Evolutionary conservation across 345 rosid species (phyloP), one percentile per base, ranked within the genome.

Genomic region (Camelina laxa): DNA sequence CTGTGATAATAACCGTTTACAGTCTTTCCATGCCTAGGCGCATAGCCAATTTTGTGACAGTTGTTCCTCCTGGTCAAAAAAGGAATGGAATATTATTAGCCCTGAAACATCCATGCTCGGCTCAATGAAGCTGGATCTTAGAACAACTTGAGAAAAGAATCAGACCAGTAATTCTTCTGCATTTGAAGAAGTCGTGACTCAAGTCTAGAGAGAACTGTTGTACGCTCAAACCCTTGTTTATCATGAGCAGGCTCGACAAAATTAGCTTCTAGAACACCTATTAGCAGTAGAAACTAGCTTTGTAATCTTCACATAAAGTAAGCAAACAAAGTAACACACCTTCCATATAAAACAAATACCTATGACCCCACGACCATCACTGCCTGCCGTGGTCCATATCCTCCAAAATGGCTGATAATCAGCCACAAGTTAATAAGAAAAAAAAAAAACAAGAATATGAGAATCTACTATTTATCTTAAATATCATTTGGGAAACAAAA

Each of bases 221-320:
- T 93, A 49, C 94, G 91, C 81, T 91, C 96, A 82, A 93, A 91
- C 19, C 97, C 97, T 80, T 93, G 98, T 86, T 93, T 93, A 82
- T 93, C 96, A 81, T 93, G 97, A 72, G 98, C 97, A 70, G 98
- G 98, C 80, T 93, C 97, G 30, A 93, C 89, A 80, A 93, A 93
- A 84, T 93, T 87, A 71, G 98, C 98, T 82, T 93, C 98, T 80
- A 93, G 76, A 19, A 91, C 91, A 80, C 98, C 98, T 91, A 70
- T 59, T 67, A 64, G 57, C 73, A 78, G 50, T 66, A 65, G 65
- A 51, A 19, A 62, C 77, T 44, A 33, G 59, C 72, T 59, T 81
- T 71, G 66, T 71, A 19, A 56, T 42, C 39, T 13, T 50, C 73
- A 20, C 3, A 4, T n/a, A 15, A 70, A 20, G 11, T 57, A 24